phyloP scores from a whole-genome alignment of 306 rosid genomes.

The Vigna hirtella region DNA sequence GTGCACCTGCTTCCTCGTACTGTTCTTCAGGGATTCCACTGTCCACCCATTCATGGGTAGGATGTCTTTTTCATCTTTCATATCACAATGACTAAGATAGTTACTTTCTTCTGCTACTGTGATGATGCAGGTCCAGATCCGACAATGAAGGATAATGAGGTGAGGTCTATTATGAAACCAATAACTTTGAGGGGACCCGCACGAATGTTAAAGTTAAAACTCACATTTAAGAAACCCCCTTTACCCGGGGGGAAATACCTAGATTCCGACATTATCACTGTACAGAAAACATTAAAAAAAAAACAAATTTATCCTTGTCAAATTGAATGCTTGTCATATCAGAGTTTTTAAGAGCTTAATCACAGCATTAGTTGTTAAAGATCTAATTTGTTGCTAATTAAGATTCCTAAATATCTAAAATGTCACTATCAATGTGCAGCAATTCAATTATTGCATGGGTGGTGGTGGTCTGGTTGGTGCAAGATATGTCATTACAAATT shows the following conservation, averaged over 20 bases:
- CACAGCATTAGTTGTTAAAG: neutral
- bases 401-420: neutral
- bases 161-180: constrained; percentile 22
- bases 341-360: neutral
- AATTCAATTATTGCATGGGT: neutral
- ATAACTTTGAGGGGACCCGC: constrained; percentile 37
- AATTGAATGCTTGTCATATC: neutral
- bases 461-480: neutral
- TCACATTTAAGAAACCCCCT: neutral
- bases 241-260: neutral
- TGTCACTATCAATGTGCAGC: neutral
- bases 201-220: neutral
- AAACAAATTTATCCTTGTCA: neutral
- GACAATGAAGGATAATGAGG: constrained; percentile 17
- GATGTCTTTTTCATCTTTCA: constrained; percentile 47
- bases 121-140: constrained; percentile 33
- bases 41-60: constrained; percentile 41
- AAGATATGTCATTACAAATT: neutral
- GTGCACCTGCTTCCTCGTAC: constrained; percentile 29
- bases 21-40: constrained; percentile 35
- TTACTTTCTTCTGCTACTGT: constrained; percentile 30
- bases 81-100: neutral
- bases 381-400: neutral
- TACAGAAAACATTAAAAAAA: neutral
- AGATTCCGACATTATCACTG: constrained; percentile 10